A percentile compares a stretch with the other conserved stretches of the same genome.
Evolutionary conservation across 1,284 basidiomycete species (phyloP).

Genomic region (Rugosomyces carneus): DNA sequence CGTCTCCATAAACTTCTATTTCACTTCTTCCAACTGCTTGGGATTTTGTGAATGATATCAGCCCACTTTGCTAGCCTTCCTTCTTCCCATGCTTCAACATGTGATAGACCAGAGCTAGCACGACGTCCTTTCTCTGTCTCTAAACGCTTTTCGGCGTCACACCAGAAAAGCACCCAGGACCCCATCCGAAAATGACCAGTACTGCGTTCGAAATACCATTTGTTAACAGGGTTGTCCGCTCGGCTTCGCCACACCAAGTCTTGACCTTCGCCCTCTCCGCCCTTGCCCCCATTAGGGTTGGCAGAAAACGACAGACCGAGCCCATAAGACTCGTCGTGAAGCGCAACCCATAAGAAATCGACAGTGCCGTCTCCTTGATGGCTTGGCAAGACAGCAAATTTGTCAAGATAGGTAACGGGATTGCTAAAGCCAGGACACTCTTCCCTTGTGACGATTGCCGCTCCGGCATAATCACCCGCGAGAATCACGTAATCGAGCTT

Average conservation of each 20-base stretch:
- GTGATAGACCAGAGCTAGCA: constrained; percentile 56
- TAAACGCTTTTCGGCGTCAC: constrained; percentile 86
- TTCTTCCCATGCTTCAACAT: constrained; percentile 78
- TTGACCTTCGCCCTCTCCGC: constrained; percentile 83
- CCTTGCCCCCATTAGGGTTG: constrained; percentile 91
- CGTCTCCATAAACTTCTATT: not conserved
- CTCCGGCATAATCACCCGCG: constrained; percentile 94
- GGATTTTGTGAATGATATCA: constrained; percentile 67
- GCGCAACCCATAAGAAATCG: constrained; percentile 97
- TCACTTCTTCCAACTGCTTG: constrained; percentile 69
- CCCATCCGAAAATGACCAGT: constrained; percentile 86
- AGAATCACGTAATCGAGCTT: constrained; percentile 91
- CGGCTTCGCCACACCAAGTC: constrained; percentile 96
- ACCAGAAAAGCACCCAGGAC: constrained; percentile 95
- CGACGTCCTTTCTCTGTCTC: constrained; percentile 60
- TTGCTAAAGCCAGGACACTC: constrained; percentile 31
- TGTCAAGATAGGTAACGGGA: constrained; percentile 92
- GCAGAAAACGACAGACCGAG: constrained; percentile 90
- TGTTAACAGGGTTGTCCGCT: constrained; percentile 93
- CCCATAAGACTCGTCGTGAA: constrained; percentile 98
- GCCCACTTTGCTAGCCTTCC: constrained; percentile 77
- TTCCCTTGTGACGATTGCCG: constrained; percentile 93
- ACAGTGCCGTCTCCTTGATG: constrained; percentile 98
- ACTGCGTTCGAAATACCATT: constrained; percentile 98
- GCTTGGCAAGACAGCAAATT: constrained; percentile 93